A percentile compares a stretch with the other conserved stretches of the same genome.
Evolutionary conservation across 225 moss, liverwort and hornwort species (phyloP).

Genomic region (Pseudisothecium myosuroides): DNA sequence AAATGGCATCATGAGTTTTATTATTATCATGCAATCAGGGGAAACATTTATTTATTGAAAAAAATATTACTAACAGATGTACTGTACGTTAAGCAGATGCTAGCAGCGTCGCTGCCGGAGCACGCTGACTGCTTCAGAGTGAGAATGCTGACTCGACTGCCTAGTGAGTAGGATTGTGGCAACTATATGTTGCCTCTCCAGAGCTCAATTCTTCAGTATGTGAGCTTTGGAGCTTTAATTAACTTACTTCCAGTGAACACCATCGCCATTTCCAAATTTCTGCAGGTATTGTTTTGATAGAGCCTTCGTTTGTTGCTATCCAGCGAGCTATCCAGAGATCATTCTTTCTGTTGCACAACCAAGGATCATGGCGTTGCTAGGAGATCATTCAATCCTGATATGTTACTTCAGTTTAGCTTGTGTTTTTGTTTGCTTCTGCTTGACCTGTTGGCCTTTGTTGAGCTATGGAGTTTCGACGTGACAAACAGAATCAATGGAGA

Average conservation of each 20-base stretch:
- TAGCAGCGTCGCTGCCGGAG: neutral
- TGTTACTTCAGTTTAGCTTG: neutral
- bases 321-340: neutral
- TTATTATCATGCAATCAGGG: neutral
- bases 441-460: neutral
- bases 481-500: neutral
- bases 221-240: neutral
- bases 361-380: neutral
- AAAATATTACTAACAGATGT: neutral
- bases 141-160: neutral
- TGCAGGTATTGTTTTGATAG: neutral
- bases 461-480: neutral
- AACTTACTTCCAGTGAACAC: neutral
- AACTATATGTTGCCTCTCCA: constrained; percentile 11
- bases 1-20: neutral
- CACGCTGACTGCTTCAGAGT: constrained; percentile 18
- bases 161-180: neutral
- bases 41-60: neutral
- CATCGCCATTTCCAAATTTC: neutral
- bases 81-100: neutral
- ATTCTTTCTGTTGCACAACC: neutral
- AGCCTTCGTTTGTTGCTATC: neutral
- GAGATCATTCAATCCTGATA: neutral
- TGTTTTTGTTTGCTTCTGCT: neutral
- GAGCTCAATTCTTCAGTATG: neutral